Conservation (phyloP, 257 asterid species). For the Datura wrightii region DNA sequence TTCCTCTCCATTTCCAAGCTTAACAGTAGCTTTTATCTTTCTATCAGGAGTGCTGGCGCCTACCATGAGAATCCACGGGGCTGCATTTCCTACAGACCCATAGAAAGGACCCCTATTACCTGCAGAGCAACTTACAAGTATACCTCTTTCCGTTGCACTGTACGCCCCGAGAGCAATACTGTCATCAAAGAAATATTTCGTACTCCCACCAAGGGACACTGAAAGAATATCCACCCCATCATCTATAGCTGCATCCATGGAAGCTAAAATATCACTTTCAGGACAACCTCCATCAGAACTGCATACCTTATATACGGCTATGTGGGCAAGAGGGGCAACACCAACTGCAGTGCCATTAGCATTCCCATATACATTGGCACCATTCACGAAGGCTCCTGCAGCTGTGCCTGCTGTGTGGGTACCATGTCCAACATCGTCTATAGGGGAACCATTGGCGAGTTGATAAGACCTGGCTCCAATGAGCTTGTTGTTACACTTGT, state of each 20-base stretch:
- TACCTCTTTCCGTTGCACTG: slow-evolving; percentile 51
- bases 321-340: slow-evolving; percentile 62
- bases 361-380: slow-evolving; percentile 54
- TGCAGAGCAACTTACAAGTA: slow-evolving; percentile 55
- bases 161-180: slow-evolving; percentile 45
- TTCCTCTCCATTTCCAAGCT: slow-evolving; percentile 44
- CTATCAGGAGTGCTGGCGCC: slow-evolving; percentile 61
- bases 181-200: slow-evolving; percentile 15
- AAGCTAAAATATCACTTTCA: slow-evolving; percentile 50
- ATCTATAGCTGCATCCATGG: slow-evolving; percentile 54
- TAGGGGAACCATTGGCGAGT: not conserved
- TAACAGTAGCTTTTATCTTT: slow-evolving; percentile 40
- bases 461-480: slow-evolving; percentile 52
- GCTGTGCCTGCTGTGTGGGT: slow-evolving; percentile 61
- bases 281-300: not conserved
- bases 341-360: slow-evolving; percentile 65
- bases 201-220: slow-evolving; percentile 37
- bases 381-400: slow-evolving; percentile 53
- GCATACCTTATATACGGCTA: slow-evolving; percentile 61
- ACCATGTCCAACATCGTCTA: slow-evolving; percentile 55
- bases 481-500: slow-evolving; percentile 54
- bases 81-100: slow-evolving; percentile 24
- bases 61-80: slow-evolving; percentile 62
- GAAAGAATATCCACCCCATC: slow-evolving; percentile 53
- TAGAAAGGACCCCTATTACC: slow-evolving; percentile 40